Conservation (phyloP, 1,284 basidiomycete genomes). For the Cutaneotrichosporon arboriforme region DNA sequence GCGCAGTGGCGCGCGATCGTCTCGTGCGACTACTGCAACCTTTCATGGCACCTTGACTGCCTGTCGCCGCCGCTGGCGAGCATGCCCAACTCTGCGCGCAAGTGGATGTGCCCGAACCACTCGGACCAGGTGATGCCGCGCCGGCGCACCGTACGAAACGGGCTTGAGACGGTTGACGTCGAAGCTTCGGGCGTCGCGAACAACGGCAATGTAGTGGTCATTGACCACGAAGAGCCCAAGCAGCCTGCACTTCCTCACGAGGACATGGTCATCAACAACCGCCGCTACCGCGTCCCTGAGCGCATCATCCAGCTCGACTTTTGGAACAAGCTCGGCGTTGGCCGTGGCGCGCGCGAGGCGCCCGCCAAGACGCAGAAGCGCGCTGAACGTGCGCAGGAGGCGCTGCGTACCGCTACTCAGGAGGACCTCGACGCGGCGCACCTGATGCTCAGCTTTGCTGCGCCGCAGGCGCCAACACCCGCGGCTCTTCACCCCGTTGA, state of each 20-base stretch:
- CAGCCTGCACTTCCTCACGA: conserved; percentile 38
- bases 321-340: conserved; percentile 70
- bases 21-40: conserved; percentile 89
- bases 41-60: conserved; percentile 97
- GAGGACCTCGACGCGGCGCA: conserved; percentile 33
- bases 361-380: conserved; percentile 7
- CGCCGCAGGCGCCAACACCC: not conserved
- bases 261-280: conserved; percentile 53
- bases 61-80: conserved; percentile 79
- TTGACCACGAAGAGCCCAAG: conserved; percentile 58
- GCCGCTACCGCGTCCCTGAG: conserved; percentile 90
- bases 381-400: conserved; percentile 1
- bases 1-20: conserved; percentile 58
- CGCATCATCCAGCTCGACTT: conserved; percentile 87
- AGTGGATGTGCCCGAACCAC: conserved; percentile 99
- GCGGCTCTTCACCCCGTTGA: not conserved
- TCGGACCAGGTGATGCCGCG: conserved; percentile 72
- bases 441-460: conserved; percentile 16
- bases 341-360: conserved; percentile 2
- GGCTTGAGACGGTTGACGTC: conserved; percentile 63
- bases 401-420: conserved; percentile 10
- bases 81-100: conserved; percentile 79
- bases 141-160: conserved; percentile 66
- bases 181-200: conserved; percentile 66
- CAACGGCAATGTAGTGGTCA: conserved; percentile 86